Evolutionary conservation across 345 rosid species (phyloP).

Genomic region (Arabidopsis suecica): DNA sequence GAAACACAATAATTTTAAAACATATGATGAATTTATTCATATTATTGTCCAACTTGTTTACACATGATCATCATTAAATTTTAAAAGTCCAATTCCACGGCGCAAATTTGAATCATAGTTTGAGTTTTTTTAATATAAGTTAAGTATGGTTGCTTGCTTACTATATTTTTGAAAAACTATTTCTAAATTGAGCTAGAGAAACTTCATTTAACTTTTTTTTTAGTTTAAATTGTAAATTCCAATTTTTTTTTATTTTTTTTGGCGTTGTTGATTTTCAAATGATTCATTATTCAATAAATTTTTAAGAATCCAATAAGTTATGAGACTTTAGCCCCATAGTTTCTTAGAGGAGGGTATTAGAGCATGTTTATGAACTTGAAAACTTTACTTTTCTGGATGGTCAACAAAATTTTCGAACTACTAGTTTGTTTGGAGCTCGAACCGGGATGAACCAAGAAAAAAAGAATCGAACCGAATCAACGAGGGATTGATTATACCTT

Average conservation of each 20-base stretch:
- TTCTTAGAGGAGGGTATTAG: too few species aligned
- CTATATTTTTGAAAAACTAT: background rate
- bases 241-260: background rate
- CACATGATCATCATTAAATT: conserved; percentile 2
- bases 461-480: background rate
- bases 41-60: background rate
- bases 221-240: background rate
- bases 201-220: conserved; percentile 1
- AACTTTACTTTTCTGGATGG: background rate
- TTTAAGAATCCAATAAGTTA: background rate
- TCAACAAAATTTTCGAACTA: background rate
- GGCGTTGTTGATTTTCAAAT: background rate
- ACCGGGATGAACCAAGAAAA: background rate
- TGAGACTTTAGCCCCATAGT: background rate
- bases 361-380: too few species aligned
- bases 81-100: background rate
- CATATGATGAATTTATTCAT: background rate
- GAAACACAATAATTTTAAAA: conserved; percentile 1
- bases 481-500: conserved; percentile 34
- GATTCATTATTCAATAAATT: background rate
- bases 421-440: background rate
- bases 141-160: background rate
- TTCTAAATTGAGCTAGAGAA: conserved; percentile 19
- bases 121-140: background rate
- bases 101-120: background rate